phyloP scores from a whole-genome alignment of 352 stramenopile species.

The Pythium biforme region DNA sequence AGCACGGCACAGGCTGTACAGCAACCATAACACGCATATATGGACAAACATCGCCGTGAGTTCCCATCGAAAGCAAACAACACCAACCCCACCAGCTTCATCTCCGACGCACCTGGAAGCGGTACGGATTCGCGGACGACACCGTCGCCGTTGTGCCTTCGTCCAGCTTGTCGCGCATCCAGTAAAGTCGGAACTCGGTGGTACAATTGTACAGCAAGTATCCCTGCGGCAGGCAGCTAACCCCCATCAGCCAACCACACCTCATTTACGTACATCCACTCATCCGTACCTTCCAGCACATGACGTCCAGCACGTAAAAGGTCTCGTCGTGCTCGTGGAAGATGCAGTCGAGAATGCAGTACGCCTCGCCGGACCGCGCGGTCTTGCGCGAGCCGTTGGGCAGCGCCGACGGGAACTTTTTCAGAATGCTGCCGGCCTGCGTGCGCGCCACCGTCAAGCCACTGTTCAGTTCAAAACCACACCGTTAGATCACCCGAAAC shows the following conservation, averaged over 20 bases:
- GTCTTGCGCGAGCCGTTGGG: conserved; percentile 84
- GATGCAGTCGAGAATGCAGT: conserved; percentile 92
- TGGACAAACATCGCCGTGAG: not conserved
- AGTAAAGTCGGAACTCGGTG: conserved; percentile 91
- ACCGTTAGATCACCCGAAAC: not conserved
- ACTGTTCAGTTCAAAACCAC: conserved; percentile 29
- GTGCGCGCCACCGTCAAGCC: conserved; percentile 77
- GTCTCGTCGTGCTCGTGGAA: conserved; percentile 87
- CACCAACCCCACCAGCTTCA: not conserved
- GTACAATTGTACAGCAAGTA: conserved; percentile 92
- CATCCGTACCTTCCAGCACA: conserved; percentile 94
- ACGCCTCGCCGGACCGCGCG: conserved; percentile 60
- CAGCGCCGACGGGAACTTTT: conserved; percentile 84
- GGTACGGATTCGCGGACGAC: conserved; percentile 67
- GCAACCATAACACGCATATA: not conserved
- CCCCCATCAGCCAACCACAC: not conserved
- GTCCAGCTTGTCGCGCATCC: conserved; percentile 88
- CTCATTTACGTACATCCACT: too few relatives aligned
- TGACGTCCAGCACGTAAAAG: conserved; percentile 92
- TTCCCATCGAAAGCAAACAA: not conserved
- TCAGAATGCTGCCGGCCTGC: conserved; percentile 74
- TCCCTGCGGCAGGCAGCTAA: conserved; percentile 30
- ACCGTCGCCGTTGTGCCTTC: conserved; percentile 55
- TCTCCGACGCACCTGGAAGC: conserved; percentile 53
- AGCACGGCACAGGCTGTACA: conserved; percentile 76